phyloP scores from a whole-genome alignment of 768 basidiomycete species.

The Rhodotorula taiwanensis region DNA sequence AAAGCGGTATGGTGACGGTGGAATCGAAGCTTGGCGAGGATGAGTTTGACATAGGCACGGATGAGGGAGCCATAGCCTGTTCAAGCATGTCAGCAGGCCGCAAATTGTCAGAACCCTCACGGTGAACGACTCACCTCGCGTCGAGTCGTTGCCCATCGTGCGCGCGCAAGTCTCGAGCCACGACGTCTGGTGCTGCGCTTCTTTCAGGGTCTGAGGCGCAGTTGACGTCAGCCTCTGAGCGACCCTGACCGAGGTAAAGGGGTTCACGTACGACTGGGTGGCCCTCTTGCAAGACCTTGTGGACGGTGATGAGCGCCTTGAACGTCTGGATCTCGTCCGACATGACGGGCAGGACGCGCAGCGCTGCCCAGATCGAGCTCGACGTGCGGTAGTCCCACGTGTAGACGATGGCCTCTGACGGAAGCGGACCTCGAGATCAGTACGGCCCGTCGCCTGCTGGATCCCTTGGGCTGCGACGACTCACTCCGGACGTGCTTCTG shows the following conservation, averaged over 20 bases:
- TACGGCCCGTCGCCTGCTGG: too few species aligned
- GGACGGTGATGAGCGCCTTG: constrained; percentile 93
- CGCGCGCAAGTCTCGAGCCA: constrained; percentile 97
- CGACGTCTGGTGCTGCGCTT: constrained; percentile 90
- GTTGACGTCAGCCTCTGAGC: too few species aligned
- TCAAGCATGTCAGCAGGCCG: too few species aligned
- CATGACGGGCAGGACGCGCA: constrained; percentile 92
- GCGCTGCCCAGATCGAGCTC: constrained; percentile 93
- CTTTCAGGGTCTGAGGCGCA: constrained; percentile 94
- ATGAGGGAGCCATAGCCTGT: constrained; percentile 87
- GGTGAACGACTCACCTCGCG: constrained; percentile 56
- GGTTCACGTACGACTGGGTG: constrained; percentile 68
- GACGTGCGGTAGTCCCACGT: constrained; percentile 99
- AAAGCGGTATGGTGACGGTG: constrained; percentile 94
- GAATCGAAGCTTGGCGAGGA: constrained; percentile 89
- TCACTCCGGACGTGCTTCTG: constrained; percentile 98
- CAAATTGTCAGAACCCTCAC: background rate
- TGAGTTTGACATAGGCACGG: constrained; percentile 90
- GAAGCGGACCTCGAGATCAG: background rate
- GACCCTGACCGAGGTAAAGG: too few species aligned
- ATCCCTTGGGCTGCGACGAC: constrained; percentile 41
- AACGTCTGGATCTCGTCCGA: constrained; percentile 97
- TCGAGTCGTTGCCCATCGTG: constrained; percentile 71
- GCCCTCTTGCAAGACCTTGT: constrained; percentile 96
- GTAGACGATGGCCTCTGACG: constrained; percentile 88